Conservation (phyloP, 306 rosid genomes). For the Alnus glutinosa region DNA sequence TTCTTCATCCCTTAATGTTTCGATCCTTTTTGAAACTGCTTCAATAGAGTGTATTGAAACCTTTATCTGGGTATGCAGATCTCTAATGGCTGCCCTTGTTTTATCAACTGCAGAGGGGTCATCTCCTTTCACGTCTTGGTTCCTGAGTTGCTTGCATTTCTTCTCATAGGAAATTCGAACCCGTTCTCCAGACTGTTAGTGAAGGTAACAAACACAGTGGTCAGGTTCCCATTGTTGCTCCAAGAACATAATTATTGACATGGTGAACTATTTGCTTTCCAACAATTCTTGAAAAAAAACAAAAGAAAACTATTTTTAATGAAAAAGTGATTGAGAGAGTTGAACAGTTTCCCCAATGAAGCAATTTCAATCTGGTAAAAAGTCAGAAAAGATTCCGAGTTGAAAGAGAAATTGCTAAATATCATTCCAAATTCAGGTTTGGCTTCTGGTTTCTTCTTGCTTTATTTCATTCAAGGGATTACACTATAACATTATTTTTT, state of each 20-base stretch:
- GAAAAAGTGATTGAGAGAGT: background rate
- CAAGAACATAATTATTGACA: slow-evolving; percentile 22
- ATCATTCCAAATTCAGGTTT: background rate
- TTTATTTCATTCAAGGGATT: background rate
- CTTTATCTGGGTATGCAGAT: slow-evolving; percentile 77
- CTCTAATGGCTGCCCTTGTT: slow-evolving; percentile 72
- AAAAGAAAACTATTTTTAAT: background rate
- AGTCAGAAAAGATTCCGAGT: background rate
- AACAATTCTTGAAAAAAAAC: background rate
- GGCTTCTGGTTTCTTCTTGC: background rate
- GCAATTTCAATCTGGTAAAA: background rate
- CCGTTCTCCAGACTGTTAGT: slow-evolving; percentile 77
- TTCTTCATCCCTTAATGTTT: slow-evolving; percentile 84
- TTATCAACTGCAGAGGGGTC: slow-evolving; percentile 66
- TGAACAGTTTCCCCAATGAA: background rate
- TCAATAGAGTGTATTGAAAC: slow-evolving; percentile 93
- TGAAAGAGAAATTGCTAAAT: background rate
- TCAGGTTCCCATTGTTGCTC: slow-evolving; percentile 27
- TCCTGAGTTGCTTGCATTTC: slow-evolving; percentile 64
- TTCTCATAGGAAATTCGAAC: slow-evolving; percentile 83
- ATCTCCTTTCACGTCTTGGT: slow-evolving; percentile 73
- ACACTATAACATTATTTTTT: too few relatives aligned
- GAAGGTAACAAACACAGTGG: slow-evolving; percentile 26
- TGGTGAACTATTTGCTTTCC: background rate
- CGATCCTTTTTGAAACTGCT: slow-evolving; percentile 78